Evolutionary conservation across 2,329 filamentous ascomycete species (phyloP), one percentile per base, ranked within the genome.

Genomic region (Cytospora leucostoma): DNA sequence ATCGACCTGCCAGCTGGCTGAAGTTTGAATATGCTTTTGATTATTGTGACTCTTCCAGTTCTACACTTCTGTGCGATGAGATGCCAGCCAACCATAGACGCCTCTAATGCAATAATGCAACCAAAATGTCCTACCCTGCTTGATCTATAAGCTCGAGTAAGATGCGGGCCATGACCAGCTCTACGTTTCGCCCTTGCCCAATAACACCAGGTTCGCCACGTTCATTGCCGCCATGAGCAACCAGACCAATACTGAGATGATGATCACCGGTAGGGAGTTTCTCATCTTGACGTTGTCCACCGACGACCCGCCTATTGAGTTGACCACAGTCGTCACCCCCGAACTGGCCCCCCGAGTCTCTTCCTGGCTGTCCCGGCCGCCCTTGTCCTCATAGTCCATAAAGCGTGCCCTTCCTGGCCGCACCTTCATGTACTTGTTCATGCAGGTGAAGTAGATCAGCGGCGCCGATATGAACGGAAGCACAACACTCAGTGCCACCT

Each of bases 381-480:
- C 67, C 7, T 67, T 69, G 15, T 61, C 62, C n/a, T 59, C 57
- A 50, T 65, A 65, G 15, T 65, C 65, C 1, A 70, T 68, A 59
- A 74, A 74, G 12, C 75, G 70, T 7, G 77, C 75, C 32, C 74
- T 72, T 38, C 81, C 80, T 2, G 81, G 76, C 62, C 76, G 74
- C 7, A 91, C 89, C 10, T 86, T 91, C 92, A 96, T 96, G 75
- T 89, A 95, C 71, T 86, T 86, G 68, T 87, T 84, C 51, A 88
- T 82, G 69, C 89, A 91, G 0, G 92, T 96, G 70, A 96, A 96
- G 76, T 90, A 96, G 62, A 96, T 89, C 37, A 96, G 78, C 1
- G 92, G 92, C 1, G 91, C 90, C 1, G 85, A 87, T n/a, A 94
- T 85, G 71, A 96, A 93, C 0, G 92, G 92, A 58, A 96, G 74